These are phyloP conservation scores for Colletotrichum paranaense DNA, from an alignment of 2,329 filamentous ascomycete species.

Conservation along the genomic window DNA sequence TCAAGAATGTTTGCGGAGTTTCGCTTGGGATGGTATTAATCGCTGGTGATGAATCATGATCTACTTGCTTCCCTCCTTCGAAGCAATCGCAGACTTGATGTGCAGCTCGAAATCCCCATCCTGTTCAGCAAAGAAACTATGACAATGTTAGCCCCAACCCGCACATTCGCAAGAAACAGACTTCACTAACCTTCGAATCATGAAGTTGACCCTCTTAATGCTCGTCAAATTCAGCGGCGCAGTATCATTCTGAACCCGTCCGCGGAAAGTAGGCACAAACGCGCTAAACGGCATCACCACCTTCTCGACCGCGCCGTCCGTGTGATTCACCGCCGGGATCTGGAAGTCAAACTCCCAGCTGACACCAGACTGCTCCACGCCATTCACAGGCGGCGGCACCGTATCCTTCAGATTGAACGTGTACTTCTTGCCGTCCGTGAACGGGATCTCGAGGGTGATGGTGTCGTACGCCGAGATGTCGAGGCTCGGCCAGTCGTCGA, in stretches of 20 bases:
- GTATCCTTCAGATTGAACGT: slow-evolving; percentile 81
- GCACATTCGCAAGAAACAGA: rapidly evolving
- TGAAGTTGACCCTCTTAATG: slow-evolving; percentile 77
- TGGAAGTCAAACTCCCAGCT: slow-evolving; percentile 81
- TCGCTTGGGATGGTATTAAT: neutral
- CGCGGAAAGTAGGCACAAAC: slow-evolving; percentile 79
- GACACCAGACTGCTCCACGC: slow-evolving; percentile 75
- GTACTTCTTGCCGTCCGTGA: slow-evolving; percentile 74
- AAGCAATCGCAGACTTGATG: slow-evolving; percentile 26
- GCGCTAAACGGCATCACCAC: slow-evolving; percentile 72
- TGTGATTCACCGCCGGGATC: slow-evolving; percentile 33
- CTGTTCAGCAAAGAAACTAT: slow-evolving; percentile 80
- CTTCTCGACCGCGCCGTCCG: slow-evolving; percentile 42
- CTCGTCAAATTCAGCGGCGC: slow-evolving; percentile 66
- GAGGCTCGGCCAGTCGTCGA: slow-evolving; percentile 65
- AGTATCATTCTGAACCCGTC: slow-evolving; percentile 71
- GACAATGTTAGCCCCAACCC: neutral
- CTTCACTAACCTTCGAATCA: slow-evolving; percentile 78
- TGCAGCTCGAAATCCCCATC: slow-evolving; percentile 68
- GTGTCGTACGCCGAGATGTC: slow-evolving; percentile 74
- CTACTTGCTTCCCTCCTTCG: neutral
- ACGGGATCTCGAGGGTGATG: slow-evolving; percentile 63
- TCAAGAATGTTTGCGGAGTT: rapidly evolving
- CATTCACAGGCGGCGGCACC: slow-evolving; percentile 67
- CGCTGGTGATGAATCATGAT: neutral